Evolutionary conservation across 2,329 filamentous ascomycete genomes (phyloP), one percentile per base, ranked within the genome.

Genomic region (Talaromyces sp.): DNA sequence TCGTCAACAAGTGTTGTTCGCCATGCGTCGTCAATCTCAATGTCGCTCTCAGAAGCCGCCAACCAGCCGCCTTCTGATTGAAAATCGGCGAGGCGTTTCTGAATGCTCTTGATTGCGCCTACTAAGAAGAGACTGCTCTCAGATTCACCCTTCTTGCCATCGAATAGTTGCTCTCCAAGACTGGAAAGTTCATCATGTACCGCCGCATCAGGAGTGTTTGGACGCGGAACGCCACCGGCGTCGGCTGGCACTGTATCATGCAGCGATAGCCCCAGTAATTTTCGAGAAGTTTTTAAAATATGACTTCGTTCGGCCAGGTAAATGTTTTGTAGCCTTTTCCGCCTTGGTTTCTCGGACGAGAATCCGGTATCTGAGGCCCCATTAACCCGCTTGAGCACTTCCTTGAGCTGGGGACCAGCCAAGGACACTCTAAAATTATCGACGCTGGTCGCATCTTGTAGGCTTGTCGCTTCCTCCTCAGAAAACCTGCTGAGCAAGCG

Each of bases 401-500:
- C 72, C 53, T 69, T 67, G 43, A 74, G 66, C 56, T 69, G 70
- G 53, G 67, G 71, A 52, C 67, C 75, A 76, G 24, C 83, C 76
- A 65, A 85, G 69, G 69, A 90, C 75, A 69, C 82, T 78, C 65
- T 86, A 78, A 70, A 82, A 71, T 85, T 87, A 61, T 83, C 84
- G 29, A 85, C 80, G 21, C 88, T 88, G 12, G 88, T 84, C 17
- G 89, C 89, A 67, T 89, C 88, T 68, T 89, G 87, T 52, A 95
- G 77, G 68, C 90, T 92, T 59, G 87, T 82, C 17, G 86, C 80
- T 78, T 95, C 91, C 66, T 94, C 90, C 53, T 88, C 86, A 0
- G 90, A 91, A 60, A 93, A 85, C 1, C 86, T 85, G 14, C 83
- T 84, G 48, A 86, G 80, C 1, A 97, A 82, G 67, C 92, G 87